These are phyloP conservation scores for Rhodosporidiobolus sp. DNA, from an alignment of 768 basidiomycete genomes.

Conservation along the genomic window DNA sequence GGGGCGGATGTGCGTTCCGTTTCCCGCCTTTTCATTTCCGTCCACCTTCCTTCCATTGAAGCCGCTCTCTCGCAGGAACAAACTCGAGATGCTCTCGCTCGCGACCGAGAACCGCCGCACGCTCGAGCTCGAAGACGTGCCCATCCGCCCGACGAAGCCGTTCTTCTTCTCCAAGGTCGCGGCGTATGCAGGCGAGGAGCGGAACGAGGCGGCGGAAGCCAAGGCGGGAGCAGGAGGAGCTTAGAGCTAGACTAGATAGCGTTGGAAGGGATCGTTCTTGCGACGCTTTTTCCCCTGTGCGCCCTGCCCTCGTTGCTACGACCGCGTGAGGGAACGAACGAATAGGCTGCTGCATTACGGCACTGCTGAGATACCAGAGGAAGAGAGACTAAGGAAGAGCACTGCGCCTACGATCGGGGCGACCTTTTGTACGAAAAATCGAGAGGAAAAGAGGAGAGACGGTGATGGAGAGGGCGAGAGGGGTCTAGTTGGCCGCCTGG, in stretches of 20 bases:
- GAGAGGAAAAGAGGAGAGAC: too few species aligned
- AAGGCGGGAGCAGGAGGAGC: not conserved
- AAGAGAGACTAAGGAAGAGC: too few species aligned
- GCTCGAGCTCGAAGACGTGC: constrained; percentile 36
- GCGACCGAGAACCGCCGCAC: constrained; percentile 34
- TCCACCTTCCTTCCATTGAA: not conserved
- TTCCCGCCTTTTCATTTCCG: too few species aligned
- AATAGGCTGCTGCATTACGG: too few species aligned
- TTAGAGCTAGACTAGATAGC: not conserved
- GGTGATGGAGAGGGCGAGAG: too few species aligned
- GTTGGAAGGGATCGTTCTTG: not conserved
- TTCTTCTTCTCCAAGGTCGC: constrained; percentile 43
- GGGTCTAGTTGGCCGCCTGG: too few species aligned
- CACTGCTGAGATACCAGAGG: too few species aligned
- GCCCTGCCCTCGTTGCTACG: too few species aligned
- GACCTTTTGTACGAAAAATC: too few species aligned
- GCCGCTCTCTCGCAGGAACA: constrained; percentile 35
- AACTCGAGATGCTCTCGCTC: constrained; percentile 41
- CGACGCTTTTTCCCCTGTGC: not conserved
- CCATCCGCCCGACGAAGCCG: constrained; percentile 37
- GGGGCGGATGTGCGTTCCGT: constrained; percentile 37
- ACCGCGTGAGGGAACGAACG: too few species aligned
- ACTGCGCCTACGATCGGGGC: too few species aligned
- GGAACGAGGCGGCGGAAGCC: not conserved
- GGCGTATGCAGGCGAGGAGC: constrained; percentile 36